Evolutionary conservation across 768 basidiomycete genomes (phyloP), one percentile per base, ranked within the genome.

Genomic region (Mycena galericulata): DNA sequence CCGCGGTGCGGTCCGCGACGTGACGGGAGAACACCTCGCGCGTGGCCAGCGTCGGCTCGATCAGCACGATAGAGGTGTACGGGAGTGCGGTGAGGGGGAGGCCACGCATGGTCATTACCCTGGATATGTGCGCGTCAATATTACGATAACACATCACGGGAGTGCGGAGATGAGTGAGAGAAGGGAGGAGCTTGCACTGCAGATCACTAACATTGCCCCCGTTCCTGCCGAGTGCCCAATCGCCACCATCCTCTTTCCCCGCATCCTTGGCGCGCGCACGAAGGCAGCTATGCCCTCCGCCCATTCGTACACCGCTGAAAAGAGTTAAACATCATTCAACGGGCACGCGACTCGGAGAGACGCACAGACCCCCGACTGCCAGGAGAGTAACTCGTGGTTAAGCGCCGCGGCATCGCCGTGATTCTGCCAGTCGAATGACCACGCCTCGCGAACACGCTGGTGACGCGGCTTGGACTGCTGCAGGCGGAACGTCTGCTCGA

Each of bases 401-500:
- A 81, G 24, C 7, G 78, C 56, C 20, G 78, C 80, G 4, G 80
- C 75, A 29, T 82, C 81, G 17, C 83, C 83, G 53, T 82, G 81
- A 32, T 72, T 80, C 43, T 78, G 81, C 79, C 79, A 82, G 70
- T 84, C 83, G 24, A 83, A 76, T 3, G 79, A 65, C 82, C 81
- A 84, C 2, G 80, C 80, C 56, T 84, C 82, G 12, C 78, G 78
- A 54, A 83, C 76, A 20, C 72, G 70, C 45, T 73, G 68, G 24
- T 71, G 63, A 20, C 43, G 53, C 24, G 71, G 53, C 43, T 75
- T 76, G 2, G 12, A 24, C 9, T 67, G 55, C 47, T 80, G 77
- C 12, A 72, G 56, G 9, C 66, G 43, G 49, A 82, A 80, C 18
- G 78, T 54, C 14, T 66, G 62, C 27, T 78, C 65, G 8, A 83